Percentiles rank a stretch among this genome's conserved stretches.
These are phyloP conservation scores for Neolecta irregularis DNA, from an alignment of 1,139 yeast species.

Conservation along the genomic window DNA sequence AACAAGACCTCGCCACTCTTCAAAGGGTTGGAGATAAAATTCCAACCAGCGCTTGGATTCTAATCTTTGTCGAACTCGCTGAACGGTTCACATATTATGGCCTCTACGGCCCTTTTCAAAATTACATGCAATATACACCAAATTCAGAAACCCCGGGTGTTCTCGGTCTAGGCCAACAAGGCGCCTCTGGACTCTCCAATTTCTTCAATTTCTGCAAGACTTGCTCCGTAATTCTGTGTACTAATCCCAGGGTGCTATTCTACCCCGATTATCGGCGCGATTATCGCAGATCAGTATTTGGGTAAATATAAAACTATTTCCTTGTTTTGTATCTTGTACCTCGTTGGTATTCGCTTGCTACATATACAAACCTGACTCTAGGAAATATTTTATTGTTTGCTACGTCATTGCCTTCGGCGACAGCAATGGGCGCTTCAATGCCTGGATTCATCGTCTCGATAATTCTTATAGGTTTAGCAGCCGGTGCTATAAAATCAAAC, in stretches of 20 bases:
- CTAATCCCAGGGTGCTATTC: constrained; percentile 78
- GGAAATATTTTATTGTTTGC: constrained; percentile 47
- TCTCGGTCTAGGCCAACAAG: constrained; percentile 42
- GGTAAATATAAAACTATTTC: constrained; percentile 61
- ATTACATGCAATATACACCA: constrained; percentile 54
- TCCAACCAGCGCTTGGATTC: constrained; percentile 47
- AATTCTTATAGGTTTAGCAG: constrained; percentile 56
- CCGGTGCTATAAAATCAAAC: constrained; percentile 72
- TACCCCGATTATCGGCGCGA: constrained; percentile 67
- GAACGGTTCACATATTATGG: constrained; percentile 82
- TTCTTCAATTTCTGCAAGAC: constrained; percentile 68
- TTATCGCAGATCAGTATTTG: constrained; percentile 56
- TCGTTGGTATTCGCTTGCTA: too few relatives aligned
- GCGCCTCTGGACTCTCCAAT: constrained; percentile 62
- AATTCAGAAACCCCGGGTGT: constrained; percentile 33
- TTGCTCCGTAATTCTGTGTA: too few relatives aligned
- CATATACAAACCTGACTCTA: too few relatives aligned
- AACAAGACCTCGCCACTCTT: constrained; percentile 32
- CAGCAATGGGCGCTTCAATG: constrained; percentile 32
- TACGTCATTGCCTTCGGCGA: constrained; percentile 54
- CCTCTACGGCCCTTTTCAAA: constrained; percentile 45
- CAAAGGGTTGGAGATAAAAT: constrained; percentile 30
- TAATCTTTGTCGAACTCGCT: constrained; percentile 64
- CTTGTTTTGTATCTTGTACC: constrained; percentile 43
- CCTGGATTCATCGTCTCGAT: constrained; percentile 45